These are phyloP conservation scores for Cutaneotrichosporon sp. DNA, from an alignment of 1,284 basidiomycete genomes.

Conservation along the genomic window DNA sequence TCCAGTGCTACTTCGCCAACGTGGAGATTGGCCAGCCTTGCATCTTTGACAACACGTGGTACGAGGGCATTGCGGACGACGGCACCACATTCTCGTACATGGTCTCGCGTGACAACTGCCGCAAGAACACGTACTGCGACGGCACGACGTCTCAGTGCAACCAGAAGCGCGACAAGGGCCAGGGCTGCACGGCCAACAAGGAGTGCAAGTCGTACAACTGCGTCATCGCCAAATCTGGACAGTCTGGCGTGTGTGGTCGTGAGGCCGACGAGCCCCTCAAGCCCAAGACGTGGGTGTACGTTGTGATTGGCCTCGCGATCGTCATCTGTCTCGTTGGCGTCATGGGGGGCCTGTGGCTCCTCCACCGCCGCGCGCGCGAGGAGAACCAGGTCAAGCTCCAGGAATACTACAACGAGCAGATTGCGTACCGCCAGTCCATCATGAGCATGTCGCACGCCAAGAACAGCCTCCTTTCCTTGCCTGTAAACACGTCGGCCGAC, in stretches of 20 bases:
- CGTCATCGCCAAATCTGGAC: constrained; percentile 52
- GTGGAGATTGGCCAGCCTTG: constrained; percentile 66
- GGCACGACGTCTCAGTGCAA: constrained; percentile 61
- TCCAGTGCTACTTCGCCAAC: constrained; percentile 75
- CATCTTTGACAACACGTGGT: constrained; percentile 71
- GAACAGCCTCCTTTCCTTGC: constrained; percentile 46
- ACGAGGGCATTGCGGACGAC: constrained; percentile 61
- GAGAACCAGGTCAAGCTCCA: constrained; percentile 73
- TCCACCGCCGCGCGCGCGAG: constrained; percentile 69
- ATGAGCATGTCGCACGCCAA: constrained; percentile 53
- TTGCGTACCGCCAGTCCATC: constrained; percentile 54
- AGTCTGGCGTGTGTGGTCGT: constrained; percentile 61
- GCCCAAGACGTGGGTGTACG: constrained; percentile 68
- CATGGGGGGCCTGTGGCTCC: constrained; percentile 64
- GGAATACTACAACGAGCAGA: constrained; percentile 77
- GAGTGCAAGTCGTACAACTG: constrained; percentile 81
- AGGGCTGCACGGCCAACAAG: constrained; percentile 71
- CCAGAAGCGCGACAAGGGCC: constrained; percentile 60
- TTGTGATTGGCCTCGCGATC: constrained; percentile 69
- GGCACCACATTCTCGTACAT: constrained; percentile 66
- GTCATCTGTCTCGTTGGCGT: constrained; percentile 72
- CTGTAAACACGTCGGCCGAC: constrained; percentile 27
- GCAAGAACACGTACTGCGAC: constrained; percentile 70
- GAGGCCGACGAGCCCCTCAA: constrained; percentile 64
- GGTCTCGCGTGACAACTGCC: constrained; percentile 66